Evolutionary conservation across 306 rosid species (phyloP).

Genomic region (Sophora flavescens): DNA sequence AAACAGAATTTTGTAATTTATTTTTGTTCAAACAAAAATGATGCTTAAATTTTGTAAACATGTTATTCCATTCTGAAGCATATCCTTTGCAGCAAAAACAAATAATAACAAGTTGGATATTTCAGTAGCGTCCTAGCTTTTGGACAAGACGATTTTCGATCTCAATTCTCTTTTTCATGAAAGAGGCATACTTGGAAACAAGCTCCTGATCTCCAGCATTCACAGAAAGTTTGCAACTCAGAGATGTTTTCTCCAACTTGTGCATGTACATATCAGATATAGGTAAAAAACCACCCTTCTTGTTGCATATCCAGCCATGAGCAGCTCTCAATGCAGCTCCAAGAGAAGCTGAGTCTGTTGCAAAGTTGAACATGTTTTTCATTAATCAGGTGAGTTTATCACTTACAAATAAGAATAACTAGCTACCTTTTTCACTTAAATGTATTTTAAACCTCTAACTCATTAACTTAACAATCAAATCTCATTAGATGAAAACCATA

Average conservation of each 20-base stretch:
- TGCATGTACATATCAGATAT: constrained; percentile 71
- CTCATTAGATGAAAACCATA: neutral
- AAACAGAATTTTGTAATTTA: neutral
- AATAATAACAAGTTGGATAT: neutral
- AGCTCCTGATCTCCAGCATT: constrained; percentile 66
- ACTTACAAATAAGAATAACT: neutral
- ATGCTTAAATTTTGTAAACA: neutral
- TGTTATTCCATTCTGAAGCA: constrained; percentile 28
- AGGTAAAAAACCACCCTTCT: constrained; percentile 73
- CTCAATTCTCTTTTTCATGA: constrained; percentile 83
- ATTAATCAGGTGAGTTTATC: constrained; percentile 25
- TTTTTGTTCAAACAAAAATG: neutral
- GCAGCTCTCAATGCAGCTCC: constrained; percentile 99
- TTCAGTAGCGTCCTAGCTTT: constrained; percentile 71
- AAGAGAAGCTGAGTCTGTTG: constrained; percentile 91
- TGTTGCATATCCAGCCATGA: constrained; percentile 88
- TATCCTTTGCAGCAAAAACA: neutral
- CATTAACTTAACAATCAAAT: neutral
- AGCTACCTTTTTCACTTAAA: constrained; percentile 16
- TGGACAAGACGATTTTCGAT: constrained; percentile 82
- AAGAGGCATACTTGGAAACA: constrained; percentile 64
- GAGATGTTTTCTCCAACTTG: constrained; percentile 72
- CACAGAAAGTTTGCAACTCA: constrained; percentile 72
- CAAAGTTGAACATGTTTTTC: constrained; percentile 23
- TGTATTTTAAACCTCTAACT: neutral